Conservation (phyloP, 208 protist genomes). For the Leishmania tropica region DNA sequence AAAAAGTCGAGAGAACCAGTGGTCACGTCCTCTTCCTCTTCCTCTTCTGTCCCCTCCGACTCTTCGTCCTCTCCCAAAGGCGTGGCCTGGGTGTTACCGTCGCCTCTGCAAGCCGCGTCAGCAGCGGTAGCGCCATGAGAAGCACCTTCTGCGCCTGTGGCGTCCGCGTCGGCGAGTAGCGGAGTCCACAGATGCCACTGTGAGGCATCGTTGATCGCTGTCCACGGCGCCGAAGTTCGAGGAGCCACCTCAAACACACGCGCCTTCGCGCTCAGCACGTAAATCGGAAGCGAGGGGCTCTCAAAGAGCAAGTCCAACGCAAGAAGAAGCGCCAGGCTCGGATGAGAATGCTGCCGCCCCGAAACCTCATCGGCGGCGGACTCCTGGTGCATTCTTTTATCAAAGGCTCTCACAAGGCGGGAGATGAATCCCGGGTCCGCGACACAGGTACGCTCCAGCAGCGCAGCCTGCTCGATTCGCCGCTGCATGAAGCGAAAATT, state of each 20-base stretch:
- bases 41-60: constrained; percentile 10
- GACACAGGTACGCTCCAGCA: constrained; percentile 50
- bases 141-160: background rate
- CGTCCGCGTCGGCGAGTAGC: constrained; percentile 21
- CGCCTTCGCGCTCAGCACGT: constrained; percentile 75
- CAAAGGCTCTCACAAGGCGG: constrained; percentile 30
- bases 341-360: background rate
- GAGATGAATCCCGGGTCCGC: constrained; percentile 37
- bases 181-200: constrained; percentile 34
- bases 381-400: background rate
- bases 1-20: constrained; percentile 60
- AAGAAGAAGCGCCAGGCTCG: constrained; percentile 48
- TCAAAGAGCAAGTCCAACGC: constrained; percentile 82
- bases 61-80: constrained; percentile 1
- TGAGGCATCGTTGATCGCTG: background rate
- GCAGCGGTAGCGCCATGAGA: background rate
- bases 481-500: constrained; percentile 48
- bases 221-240: constrained; percentile 8
- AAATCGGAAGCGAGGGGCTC: constrained; percentile 60
- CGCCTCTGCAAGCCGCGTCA: background rate
- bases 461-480: constrained; percentile 43
- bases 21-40: constrained; percentile 20
- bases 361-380: background rate
- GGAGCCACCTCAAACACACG: constrained; percentile 44
- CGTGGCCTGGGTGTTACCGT: background rate